phyloP scores from a whole-genome alignment of 2,329 filamentous ascomycete genomes.

The Hysterium pulicare region DNA sequence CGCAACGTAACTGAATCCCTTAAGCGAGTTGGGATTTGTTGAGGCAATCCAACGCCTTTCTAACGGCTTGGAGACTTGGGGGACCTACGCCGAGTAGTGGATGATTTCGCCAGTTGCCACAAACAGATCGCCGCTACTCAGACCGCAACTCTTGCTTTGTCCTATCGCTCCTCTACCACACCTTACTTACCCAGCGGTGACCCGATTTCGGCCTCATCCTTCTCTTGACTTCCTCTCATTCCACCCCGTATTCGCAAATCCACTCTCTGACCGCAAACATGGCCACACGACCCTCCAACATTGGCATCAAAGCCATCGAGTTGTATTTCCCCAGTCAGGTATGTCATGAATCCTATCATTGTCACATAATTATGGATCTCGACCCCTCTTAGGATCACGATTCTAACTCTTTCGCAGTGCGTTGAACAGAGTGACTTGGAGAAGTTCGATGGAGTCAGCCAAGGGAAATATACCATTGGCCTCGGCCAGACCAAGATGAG shows the following conservation, averaged over 20 bases:
- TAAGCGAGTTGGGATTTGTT: too few relatives aligned
- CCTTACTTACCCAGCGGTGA: constrained; percentile 36
- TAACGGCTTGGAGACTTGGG: too few relatives aligned
- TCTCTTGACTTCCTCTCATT: constrained; percentile 12
- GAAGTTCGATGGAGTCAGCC: constrained; percentile 53
- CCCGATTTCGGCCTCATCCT: constrained; percentile 4
- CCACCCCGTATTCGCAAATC: constrained; percentile 16
- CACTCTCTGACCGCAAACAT: constrained; percentile 26
- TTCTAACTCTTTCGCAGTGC: constrained; percentile 38
- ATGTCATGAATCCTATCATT: constrained; percentile 19
- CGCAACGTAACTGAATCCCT: too few relatives aligned
- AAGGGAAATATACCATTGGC: constrained; percentile 54
- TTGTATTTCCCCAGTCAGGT: constrained; percentile 54
- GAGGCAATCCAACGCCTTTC: not conserved
- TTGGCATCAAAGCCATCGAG: constrained; percentile 55
- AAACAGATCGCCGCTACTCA: constrained; percentile 29
- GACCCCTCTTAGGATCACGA: constrained; percentile 9
- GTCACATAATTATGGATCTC: not conserved
- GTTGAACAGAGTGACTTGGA: constrained; percentile 53
- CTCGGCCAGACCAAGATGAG: constrained; percentile 55
- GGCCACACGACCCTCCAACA: constrained; percentile 47
- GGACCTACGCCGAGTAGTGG: not conserved
- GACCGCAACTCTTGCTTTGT: constrained; percentile 33
- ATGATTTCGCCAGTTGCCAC: constrained; percentile 26
- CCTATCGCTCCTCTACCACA: constrained; percentile 16